Conservation (phyloP, 331 rosid genomes). For the Malus hybrid region DNA sequence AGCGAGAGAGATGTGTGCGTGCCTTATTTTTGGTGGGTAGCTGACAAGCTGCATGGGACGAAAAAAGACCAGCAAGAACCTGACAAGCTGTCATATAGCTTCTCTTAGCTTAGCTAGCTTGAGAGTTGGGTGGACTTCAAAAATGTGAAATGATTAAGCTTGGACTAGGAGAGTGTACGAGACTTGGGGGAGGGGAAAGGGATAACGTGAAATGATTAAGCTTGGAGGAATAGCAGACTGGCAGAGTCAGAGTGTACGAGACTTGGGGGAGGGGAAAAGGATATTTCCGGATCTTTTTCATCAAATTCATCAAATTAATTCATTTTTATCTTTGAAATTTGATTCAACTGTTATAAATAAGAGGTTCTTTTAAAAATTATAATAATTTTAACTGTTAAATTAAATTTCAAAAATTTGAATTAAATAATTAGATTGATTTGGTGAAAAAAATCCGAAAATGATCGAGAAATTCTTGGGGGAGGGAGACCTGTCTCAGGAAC, state of each 20-base stretch:
- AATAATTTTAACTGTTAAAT: accelerated
- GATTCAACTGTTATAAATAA: accelerated
- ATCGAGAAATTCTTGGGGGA: no score
- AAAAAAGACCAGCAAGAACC: background rate
- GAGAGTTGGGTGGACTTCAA: background rate
- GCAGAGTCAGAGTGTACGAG: no score
- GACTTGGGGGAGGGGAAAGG: no score
- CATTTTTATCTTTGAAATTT: accelerated
- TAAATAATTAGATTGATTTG: accelerated
- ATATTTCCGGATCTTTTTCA: accelerated
- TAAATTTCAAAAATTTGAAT: accelerated
- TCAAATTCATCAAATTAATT: accelerated
- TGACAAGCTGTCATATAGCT: background rate
- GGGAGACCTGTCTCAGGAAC: background rate
- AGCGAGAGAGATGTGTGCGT: background rate
- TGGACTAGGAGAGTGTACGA: background rate
- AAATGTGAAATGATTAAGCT: background rate
- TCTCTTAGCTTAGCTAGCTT: no score
- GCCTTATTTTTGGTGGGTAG: background rate
- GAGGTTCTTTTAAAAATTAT: accelerated
- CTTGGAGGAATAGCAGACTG: no score
- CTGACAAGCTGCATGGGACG: background rate
- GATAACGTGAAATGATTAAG: no score
- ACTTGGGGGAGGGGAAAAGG: no score
- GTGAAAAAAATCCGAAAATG: accelerated